Evolutionary conservation across 2,329 filamentous ascomycete species (phyloP).

Genomic region (Verticillium isaacii): DNA sequence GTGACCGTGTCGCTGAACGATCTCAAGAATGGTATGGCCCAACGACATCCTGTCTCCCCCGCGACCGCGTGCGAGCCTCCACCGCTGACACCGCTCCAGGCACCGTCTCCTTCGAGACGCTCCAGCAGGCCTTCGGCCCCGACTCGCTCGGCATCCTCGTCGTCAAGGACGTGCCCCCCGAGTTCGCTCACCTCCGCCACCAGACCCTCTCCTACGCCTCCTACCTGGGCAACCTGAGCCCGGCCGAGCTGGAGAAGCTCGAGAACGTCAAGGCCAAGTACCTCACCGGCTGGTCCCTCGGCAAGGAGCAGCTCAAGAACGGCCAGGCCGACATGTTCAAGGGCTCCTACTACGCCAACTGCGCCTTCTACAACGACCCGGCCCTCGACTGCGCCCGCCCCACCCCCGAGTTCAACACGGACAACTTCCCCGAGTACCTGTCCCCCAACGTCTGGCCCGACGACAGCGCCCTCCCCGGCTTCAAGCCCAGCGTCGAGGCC

Average conservation of each 20-base stretch:
- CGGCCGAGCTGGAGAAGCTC: slow-evolving; percentile 59
- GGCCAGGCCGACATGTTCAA: slow-evolving; percentile 76
- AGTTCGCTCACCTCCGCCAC: slow-evolving; percentile 68
- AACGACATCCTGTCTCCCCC: background rate
- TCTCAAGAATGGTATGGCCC: slow-evolving; percentile 49
- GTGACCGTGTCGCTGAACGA: slow-evolving; percentile 59
- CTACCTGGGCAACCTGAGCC: slow-evolving; percentile 77
- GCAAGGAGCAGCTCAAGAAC: slow-evolving; percentile 75
- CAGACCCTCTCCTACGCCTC: slow-evolving; percentile 80
- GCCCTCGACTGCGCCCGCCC: slow-evolving; percentile 58
- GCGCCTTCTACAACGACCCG: slow-evolving; percentile 68
- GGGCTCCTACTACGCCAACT: slow-evolving; percentile 81
- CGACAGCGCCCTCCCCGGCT: slow-evolving; percentile 65
- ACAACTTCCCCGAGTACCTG: slow-evolving; percentile 81
- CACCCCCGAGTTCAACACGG: slow-evolving; percentile 48
- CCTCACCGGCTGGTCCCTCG: slow-evolving; percentile 72
- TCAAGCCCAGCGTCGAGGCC: slow-evolving; percentile 65
- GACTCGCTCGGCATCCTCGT: slow-evolving; percentile 87
- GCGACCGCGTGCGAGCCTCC: background rate
- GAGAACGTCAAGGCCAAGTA: slow-evolving; percentile 59
- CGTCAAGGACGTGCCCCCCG: slow-evolving; percentile 75
- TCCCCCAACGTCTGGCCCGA: slow-evolving; percentile 86
- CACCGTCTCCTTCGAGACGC: slow-evolving; percentile 60
- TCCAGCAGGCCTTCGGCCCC: slow-evolving; percentile 82
- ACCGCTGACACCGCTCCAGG: slow-evolving; percentile 35